These are phyloP conservation scores for Neurospora hispaniola DNA, from an alignment of 495 filamentous ascomycete genomes.

Conservation along the genomic window DNA sequence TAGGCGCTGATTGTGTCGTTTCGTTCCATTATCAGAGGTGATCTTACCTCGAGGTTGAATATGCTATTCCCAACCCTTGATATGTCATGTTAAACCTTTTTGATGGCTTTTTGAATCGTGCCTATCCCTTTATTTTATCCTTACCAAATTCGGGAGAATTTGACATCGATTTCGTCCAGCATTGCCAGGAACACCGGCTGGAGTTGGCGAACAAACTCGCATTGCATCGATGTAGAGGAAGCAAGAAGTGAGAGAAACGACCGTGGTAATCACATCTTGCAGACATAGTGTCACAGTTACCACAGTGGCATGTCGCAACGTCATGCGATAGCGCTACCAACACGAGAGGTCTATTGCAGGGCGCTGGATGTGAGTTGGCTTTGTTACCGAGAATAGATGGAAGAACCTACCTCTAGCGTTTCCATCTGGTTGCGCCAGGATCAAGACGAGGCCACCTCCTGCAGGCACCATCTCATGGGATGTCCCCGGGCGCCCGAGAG, in stretches of 20 bases:
- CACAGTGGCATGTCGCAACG: not conserved
- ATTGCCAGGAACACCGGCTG: too few relatives aligned
- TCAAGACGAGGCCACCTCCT: not conserved
- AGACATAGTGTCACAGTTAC: not conserved
- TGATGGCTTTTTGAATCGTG: not conserved
- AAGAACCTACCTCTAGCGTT: not conserved
- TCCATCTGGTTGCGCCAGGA: not conserved
- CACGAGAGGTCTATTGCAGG: not conserved
- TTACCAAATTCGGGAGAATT: too few relatives aligned
- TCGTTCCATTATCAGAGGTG: too few relatives aligned
- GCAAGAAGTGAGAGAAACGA: not conserved
- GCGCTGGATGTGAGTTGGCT: not conserved
- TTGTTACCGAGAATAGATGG: not conserved
- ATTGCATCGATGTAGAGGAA: not conserved
- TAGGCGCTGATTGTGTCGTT: too few relatives aligned
- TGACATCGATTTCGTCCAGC: too few relatives aligned
- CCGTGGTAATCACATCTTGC: not conserved
- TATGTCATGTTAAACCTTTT: not conserved
- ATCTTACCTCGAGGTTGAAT: too few relatives aligned
- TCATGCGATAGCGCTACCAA: not conserved
- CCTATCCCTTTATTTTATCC: too few relatives aligned
- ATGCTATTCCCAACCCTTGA: too few relatives aligned
- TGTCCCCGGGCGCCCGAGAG: not conserved
- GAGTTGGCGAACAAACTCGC: too few relatives aligned
- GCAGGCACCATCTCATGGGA: too few relatives aligned